Base-by-base conservation (phyloP, 148 eudicot genomes). In the Silene latifolia region DNA sequence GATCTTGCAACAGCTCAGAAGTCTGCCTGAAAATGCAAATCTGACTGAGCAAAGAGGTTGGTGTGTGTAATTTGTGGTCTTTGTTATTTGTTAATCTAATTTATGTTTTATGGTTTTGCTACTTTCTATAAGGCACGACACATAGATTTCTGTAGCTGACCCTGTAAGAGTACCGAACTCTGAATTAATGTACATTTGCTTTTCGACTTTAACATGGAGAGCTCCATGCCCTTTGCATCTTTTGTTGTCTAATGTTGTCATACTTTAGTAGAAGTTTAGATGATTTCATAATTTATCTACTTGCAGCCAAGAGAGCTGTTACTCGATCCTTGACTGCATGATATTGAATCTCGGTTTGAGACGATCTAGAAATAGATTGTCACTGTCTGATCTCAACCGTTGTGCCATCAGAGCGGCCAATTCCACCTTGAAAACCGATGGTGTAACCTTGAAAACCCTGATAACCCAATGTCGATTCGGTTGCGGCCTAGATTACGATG, bases 41-140 rank as follows among this genome's bases (percentile, higher is more conserved):
- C 56, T 75, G 15, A 91, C 83, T 61, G 81, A 77, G 77, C 93
- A 88, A 80, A 83, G 83, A 82, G 98, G 97, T 92, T 48, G 53
- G 86, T 88, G 35, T 68, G 83, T 88, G 19, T 68, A 32, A 46
- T 72, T 83, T 32, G 23, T 18, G 53, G 71, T 35, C 32, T 59
- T 39, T 60, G 13, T 7, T 15, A 9, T 67, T 24, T 19, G 6
- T 53, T n/a, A 32, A 32, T 64, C n/a, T 62, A 39, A 27, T 48
- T 56, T 61, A 9, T 46, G 57, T 7, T 60, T 63, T 19, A 15
- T 57, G 27, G 74, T 76, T 2, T 67, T 57, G 47, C 63, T 32
- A 39, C 46, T 8, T 19, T 15, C 14, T 67, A 67, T 51, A 59
- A 2, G 7, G 10, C 11, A 20, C 12, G 44, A 14, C 44, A 11